These are phyloP conservation scores for Botrytis aclada DNA, from an alignment of 2,329 filamentous ascomycete species.

Conservation along the genomic window DNA sequence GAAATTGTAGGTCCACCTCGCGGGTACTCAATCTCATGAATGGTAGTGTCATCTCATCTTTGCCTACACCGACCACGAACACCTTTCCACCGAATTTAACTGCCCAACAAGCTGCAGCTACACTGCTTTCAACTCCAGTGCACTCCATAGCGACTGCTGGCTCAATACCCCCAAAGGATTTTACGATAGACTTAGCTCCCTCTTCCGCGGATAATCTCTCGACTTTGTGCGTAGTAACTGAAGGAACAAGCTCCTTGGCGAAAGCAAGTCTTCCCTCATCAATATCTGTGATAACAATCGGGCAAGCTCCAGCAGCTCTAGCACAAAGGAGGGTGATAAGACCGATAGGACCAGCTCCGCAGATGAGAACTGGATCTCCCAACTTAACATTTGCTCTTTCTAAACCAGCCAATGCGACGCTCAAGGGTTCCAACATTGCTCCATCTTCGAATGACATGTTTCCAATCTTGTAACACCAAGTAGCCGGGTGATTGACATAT, in stretches of 20 bases:
- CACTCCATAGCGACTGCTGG: constrained; percentile 84
- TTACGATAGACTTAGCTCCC: constrained; percentile 64
- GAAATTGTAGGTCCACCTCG: constrained; percentile 93
- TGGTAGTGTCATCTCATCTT: constrained; percentile 91
- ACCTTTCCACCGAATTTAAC: constrained; percentile 95
- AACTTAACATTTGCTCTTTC: constrained; percentile 77
- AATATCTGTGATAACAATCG: constrained; percentile 92
- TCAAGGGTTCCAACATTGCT: constrained; percentile 84
- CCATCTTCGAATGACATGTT: constrained; percentile 90
- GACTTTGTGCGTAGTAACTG: constrained; percentile 77
- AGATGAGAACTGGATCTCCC: constrained; percentile 84
- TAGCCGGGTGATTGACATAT: constrained; percentile 91
- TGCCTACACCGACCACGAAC: constrained; percentile 93
- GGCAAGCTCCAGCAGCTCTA: constrained; percentile 82
- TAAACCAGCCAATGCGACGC: constrained; percentile 83
- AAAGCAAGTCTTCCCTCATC: constrained; percentile 81
- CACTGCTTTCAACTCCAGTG: constrained; percentile 89
- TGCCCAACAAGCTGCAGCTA: constrained; percentile 81
- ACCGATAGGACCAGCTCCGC: constrained; percentile 91
- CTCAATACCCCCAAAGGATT: constrained; percentile 72
- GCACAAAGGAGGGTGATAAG: constrained; percentile 83
- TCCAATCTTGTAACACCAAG: constrained; percentile 96
- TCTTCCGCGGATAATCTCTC: constrained; percentile 66
- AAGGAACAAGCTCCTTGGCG: constrained; percentile 77
- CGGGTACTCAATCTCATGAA: constrained; percentile 91